These are phyloP conservation scores for Pichia cephalocereana DNA, from an alignment of 805 yeast species.

Conservation along the genomic window DNA sequence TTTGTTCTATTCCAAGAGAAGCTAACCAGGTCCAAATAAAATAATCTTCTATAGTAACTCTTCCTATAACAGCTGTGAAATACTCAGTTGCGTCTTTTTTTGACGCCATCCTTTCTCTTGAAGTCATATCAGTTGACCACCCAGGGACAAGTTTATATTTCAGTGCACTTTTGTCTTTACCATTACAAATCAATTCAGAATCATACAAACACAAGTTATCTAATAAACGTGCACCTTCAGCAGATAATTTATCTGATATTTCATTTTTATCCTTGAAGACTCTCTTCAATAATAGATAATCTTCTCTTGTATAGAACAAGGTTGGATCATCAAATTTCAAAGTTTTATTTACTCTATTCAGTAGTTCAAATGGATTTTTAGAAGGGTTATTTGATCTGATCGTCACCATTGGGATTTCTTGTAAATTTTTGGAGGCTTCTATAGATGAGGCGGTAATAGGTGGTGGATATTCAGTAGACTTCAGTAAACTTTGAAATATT, in stretches of 20 bases:
- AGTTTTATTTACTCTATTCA: conserved; percentile 48
- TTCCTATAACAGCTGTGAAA: conserved; percentile 39
- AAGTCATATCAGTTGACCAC: conserved; percentile 27
- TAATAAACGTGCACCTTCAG: conserved; percentile 59
- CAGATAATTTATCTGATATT: conserved; percentile 56
- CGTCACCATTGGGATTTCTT: conserved; percentile 30
- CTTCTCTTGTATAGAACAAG: conserved; percentile 65
- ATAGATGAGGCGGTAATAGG: conserved; percentile 24
- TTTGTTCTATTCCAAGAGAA: conserved; percentile 65
- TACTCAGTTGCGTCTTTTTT: conserved; percentile 21
- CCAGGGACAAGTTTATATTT: conserved; percentile 25
- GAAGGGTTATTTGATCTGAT: conserved; percentile 34
- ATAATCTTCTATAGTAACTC: conserved; percentile 74
- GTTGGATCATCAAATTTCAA: conserved; percentile 64
- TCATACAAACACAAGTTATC: conserved; percentile 28
- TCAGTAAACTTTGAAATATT: conserved; percentile 53
- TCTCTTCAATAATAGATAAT: conserved; percentile 64
- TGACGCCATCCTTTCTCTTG: conserved; percentile 8
- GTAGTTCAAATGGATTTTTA: conserved; percentile 45
- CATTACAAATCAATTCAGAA: conserved; percentile 31
- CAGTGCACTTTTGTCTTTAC: conserved; percentile 19
- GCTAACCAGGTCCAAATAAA: conserved; percentile 91
- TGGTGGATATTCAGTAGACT: conserved; percentile 73
- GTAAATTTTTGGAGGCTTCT: conserved; percentile 18
- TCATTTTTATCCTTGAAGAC: conserved; percentile 51